Conservation (phyloP, 2,329 filamentous ascomycete genomes). For the Stylonectria norvegica region DNA sequence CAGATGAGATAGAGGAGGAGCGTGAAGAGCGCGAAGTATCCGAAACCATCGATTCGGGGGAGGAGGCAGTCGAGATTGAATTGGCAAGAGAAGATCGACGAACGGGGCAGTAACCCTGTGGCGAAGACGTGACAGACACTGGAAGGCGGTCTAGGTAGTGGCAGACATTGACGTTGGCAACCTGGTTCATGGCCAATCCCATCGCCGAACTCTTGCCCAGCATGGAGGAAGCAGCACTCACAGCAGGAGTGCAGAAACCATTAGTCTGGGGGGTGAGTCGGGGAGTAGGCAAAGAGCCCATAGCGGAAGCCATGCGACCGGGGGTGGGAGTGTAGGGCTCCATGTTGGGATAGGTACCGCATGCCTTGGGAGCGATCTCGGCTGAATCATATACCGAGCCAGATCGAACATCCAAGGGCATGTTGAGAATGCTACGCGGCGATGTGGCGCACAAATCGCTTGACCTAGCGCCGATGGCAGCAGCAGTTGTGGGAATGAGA, state of each 20-base stretch:
- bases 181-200: slow-evolving; percentile 58
- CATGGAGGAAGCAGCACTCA: slow-evolving; percentile 50
- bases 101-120: slow-evolving; percentile 45
- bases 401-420: slow-evolving; percentile 36
- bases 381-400: slow-evolving; percentile 36
- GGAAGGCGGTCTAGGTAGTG: slow-evolving; percentile 55
- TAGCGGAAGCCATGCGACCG: slow-evolving; percentile 48
- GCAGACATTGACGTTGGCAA: slow-evolving; percentile 41
- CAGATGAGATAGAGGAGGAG: slow-evolving; percentile 62
- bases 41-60: slow-evolving; percentile 65
- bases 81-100: slow-evolving; percentile 63
- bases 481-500: slow-evolving; percentile 41
- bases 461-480: slow-evolving; percentile 27
- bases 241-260: slow-evolving; percentile 59
- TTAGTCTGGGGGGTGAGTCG: slow-evolving; percentile 55
- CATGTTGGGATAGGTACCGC: no score
- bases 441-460: slow-evolving; percentile 38
- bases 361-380: slow-evolving; percentile 41
- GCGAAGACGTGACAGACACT: slow-evolving; percentile 47
- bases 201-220: slow-evolving; percentile 53
- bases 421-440: slow-evolving; percentile 44
- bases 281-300: slow-evolving; percentile 57
- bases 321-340: slow-evolving; percentile 45
- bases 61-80: slow-evolving; percentile 60
- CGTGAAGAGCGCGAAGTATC: slow-evolving; percentile 60